Evolutionary conservation across 1,284 basidiomycete species (phyloP).

Genomic region (Bjerkandera adusta): DNA sequence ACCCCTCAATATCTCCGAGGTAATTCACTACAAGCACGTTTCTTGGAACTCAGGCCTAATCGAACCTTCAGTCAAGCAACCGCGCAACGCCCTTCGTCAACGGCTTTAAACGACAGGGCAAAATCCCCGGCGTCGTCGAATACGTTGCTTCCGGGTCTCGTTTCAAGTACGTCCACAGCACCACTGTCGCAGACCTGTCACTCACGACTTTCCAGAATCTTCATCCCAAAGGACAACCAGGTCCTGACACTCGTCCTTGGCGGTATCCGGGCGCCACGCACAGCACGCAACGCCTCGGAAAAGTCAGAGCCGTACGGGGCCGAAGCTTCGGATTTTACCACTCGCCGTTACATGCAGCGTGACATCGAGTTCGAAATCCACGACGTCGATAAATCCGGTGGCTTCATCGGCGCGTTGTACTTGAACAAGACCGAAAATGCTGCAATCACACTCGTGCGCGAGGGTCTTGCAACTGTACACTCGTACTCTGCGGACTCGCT

Average conservation of each 20-base stretch:
- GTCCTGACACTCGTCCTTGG: slow-evolving; percentile 86
- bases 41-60: slow-evolving; percentile 13
- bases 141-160: slow-evolving; percentile 92
- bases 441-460: slow-evolving; percentile 79
- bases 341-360: slow-evolving; percentile 85
- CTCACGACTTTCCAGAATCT: slow-evolving; percentile 48
- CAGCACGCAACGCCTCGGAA: slow-evolving; percentile 79
- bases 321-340: slow-evolving; percentile 83
- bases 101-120: slow-evolving; percentile 88
- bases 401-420: slow-evolving; percentile 92
- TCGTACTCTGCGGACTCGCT: slow-evolving; percentile 83
- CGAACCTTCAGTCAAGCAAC: slow-evolving; percentile 48
- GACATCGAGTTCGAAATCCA: slow-evolving; percentile 95
- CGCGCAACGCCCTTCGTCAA: slow-evolving; percentile 87
- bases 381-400: slow-evolving; percentile 89
- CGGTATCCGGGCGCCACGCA: slow-evolving; percentile 83
- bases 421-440: slow-evolving; percentile 81
- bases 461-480: slow-evolving; percentile 87
- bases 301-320: slow-evolving; percentile 88
- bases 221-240: slow-evolving; percentile 90
- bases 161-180: slow-evolving; percentile 69
- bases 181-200: background rate
- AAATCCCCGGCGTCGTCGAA: slow-evolving; percentile 85
- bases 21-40: slow-evolving; percentile 20
- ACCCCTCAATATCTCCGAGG: slow-evolving; percentile 88